Evolutionary conservation across 768 basidiomycete genomes (phyloP).

Genomic region (Rubroboletus pulcherrimus): DNA sequence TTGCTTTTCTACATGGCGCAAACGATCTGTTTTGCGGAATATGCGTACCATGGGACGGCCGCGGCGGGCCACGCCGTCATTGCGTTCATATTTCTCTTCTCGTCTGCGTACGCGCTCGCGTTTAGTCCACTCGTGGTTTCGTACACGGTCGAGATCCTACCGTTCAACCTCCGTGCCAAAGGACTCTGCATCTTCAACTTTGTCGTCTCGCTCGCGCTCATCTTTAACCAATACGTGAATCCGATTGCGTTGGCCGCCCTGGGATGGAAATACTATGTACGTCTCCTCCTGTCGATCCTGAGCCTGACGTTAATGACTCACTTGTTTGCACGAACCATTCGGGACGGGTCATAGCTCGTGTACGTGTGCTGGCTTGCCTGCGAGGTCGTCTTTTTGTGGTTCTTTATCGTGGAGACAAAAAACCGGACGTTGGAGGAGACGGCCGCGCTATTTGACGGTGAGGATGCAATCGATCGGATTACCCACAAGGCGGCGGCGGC

Average conservation of each 20-base stretch:
- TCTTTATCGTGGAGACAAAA: constrained; percentile 21
- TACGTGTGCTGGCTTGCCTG: constrained; percentile 21
- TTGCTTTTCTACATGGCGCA: constrained; percentile 62
- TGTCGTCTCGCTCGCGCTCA: constrained; percentile 58
- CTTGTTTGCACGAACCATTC: background rate
- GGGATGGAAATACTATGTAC: constrained; percentile 47
- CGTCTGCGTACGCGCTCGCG: constrained; percentile 58
- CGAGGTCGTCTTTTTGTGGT: constrained; percentile 13
- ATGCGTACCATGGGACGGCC: constrained; percentile 38
- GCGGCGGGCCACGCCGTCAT: constrained; percentile 48
- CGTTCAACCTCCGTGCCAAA: constrained; percentile 74
- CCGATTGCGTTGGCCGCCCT: constrained; percentile 61
- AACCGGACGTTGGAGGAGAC: constrained; percentile 67
- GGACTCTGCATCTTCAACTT: constrained; percentile 77
- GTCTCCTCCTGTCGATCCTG: background rate
- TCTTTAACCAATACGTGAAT: constrained; percentile 80
- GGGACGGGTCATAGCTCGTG: constrained; percentile 8
- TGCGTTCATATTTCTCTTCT: constrained; percentile 57
- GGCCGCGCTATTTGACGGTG: constrained; percentile 66
- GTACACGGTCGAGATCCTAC: constrained; percentile 75
- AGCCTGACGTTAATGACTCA: background rate
- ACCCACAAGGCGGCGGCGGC: constrained; percentile 8
- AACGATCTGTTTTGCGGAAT: constrained; percentile 62
- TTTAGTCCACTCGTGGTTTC: constrained; percentile 69
- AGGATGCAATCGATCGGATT: constrained; percentile 27